Evolutionary conservation across 2,329 filamentous ascomycete species (phyloP).

Genomic region (Hypoxylon rubiginosum): DNA sequence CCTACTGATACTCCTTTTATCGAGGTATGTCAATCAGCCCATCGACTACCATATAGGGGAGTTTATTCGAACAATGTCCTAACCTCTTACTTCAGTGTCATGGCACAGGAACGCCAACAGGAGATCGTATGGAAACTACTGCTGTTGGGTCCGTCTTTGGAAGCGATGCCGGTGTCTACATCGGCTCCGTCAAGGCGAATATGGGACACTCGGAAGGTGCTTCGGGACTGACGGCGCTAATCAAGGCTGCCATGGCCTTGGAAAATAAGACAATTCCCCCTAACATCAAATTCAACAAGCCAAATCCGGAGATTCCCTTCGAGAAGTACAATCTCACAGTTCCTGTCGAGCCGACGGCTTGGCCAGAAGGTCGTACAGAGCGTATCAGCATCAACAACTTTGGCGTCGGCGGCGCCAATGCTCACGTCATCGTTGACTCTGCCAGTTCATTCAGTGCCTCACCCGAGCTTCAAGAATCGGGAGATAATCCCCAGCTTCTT

Average conservation of each 20-base stretch:
- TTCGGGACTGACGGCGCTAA: slow-evolving; percentile 57
- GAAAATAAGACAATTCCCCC: slow-evolving; percentile 57
- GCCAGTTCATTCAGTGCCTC: slow-evolving; percentile 24
- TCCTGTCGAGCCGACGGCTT: slow-evolving; percentile 49
- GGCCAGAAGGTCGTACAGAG: slow-evolving; percentile 48
- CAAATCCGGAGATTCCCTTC: slow-evolving; percentile 52
- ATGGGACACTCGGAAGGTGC: slow-evolving; percentile 61
- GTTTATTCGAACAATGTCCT: background rate
- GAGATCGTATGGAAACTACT: slow-evolving; percentile 53
- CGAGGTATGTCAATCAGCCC: background rate
- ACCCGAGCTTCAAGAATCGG: background rate
- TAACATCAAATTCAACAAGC: slow-evolving; percentile 54
- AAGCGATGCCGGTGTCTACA: slow-evolving; percentile 29
- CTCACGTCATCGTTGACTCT: slow-evolving; percentile 49
- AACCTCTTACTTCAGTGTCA: slow-evolving; percentile 27
- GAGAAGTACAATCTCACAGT: slow-evolving; percentile 48
- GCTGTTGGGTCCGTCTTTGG: slow-evolving; percentile 50
- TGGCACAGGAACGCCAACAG: slow-evolving; percentile 54
- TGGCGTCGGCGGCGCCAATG: slow-evolving; percentile 55
- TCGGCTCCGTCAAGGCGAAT: slow-evolving; percentile 48
- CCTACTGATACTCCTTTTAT: background rate
- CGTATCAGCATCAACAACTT: slow-evolving; percentile 53
- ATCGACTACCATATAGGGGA: background rate
- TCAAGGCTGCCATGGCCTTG: slow-evolving; percentile 59
- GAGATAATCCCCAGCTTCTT: slow-evolving; percentile 21